phyloP scores from a whole-genome alignment of 176 grass and related monocot genomes.

The Poa annua region DNA sequence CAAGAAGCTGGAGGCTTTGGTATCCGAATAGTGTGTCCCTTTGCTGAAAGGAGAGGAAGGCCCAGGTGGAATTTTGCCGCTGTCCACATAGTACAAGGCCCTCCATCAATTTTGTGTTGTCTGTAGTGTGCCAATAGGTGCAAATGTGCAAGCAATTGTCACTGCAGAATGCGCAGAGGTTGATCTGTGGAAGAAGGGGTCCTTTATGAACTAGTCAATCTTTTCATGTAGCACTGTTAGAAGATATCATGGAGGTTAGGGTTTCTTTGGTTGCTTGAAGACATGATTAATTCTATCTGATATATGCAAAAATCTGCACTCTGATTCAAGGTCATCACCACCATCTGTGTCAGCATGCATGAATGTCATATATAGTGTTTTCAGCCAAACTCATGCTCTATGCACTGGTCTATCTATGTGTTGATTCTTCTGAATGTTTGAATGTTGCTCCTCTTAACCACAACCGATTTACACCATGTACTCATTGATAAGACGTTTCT shows the following conservation, averaged over 20 bases:
- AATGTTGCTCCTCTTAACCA: no score
- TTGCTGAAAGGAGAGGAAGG: background rate
- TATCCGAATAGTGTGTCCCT: constrained; percentile 37
- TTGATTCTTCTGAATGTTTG: no score
- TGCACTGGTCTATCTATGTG: no score
- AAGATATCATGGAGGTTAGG: background rate
- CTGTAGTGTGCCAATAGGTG: background rate
- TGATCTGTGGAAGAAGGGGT: background rate
- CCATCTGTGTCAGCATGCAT: no score
- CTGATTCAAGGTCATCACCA: no score
- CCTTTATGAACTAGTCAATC: background rate
- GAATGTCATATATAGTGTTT: no score
- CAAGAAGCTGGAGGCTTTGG: constrained; percentile 52
- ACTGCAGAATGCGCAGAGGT: background rate
- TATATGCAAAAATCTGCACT: no score
- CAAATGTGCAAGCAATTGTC: background rate
- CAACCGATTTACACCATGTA: no score
- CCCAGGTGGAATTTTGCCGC: background rate
- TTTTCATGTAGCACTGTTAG: background rate
- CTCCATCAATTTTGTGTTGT: background rate
- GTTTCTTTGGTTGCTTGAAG: no score
- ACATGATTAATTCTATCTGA: no score
- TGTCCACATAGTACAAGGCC: constrained; percentile 16
- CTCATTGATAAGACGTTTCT: no score
- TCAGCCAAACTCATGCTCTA: no score